Base-by-base conservation (phyloP, 148 eudicot species). In the Arbutus unedo region DNA sequence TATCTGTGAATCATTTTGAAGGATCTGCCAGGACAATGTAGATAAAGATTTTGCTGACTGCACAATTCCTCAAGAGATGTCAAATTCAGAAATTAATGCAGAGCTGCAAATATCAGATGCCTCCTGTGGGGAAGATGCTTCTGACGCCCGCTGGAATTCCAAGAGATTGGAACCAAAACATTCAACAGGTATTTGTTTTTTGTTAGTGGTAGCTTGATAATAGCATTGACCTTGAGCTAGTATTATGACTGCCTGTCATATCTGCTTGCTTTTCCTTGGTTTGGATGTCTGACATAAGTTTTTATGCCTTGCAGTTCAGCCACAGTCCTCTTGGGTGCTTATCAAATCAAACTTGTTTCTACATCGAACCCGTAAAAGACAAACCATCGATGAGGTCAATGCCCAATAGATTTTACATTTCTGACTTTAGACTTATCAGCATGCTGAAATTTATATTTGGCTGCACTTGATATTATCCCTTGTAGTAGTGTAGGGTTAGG, bases 91-190 rank as follows among this genome's bases (percentile, higher is more conserved):
- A 70, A 94, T 96, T 76, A 96, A 96, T 87, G 91, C 91, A 48
- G 99, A 96, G 87, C 81, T 96, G 92, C 92, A 93, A 83, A 87
- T 96, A 89, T 94, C 99, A 80, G 99, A 96, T 85, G 90, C 76
- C 11, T 88, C 90, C 71, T 49, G 84, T 55, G 98, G 91, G 80
- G 98, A 96, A 83, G 95, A 92, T 87, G 93, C 83, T 84, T 72
- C 85, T 75, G 85, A 60, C 87, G 83, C 85, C 77, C 78, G 72
- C 78, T 76, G 74, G 81, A 86, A 89, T 38, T 89, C 85, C 59
- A 88, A 88, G 81, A 77, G 84, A 78, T 72, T 83, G 80, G 86
- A 88, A 73, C 50, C 59, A 57, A 86, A 88, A 68, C 87, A 85
- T 74, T 83, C 85, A 79, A 84, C 86, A 86, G 97, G 99, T 94